phyloP scores from a whole-genome alignment of 2,329 filamentous ascomycete genomes.

The Ustulina deusta region DNA sequence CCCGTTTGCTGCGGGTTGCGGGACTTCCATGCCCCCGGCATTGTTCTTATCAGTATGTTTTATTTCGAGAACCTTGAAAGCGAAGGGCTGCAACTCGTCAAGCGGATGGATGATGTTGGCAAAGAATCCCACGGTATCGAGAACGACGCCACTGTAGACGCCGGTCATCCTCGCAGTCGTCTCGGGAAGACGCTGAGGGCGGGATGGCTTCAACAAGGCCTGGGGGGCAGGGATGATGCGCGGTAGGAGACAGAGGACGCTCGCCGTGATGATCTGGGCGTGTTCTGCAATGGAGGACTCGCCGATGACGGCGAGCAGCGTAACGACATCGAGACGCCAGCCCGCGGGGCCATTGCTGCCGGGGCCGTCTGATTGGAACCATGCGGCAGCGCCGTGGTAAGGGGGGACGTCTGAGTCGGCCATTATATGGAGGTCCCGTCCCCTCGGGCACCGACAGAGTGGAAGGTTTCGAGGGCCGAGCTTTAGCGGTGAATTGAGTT shows the following conservation, averaged over 20 bases:
- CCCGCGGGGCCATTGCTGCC: constrained; percentile 53
- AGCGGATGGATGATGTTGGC: constrained; percentile 70
- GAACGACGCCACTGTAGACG: constrained; percentile 67
- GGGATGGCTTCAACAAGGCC: constrained; percentile 67
- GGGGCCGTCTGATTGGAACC: constrained; percentile 53
- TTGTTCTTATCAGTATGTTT: constrained; percentile 55
- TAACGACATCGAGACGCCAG: constrained; percentile 72
- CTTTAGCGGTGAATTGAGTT: constrained; percentile 38
- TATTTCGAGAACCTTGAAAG: constrained; percentile 63
- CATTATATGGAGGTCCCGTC: constrained; percentile 36
- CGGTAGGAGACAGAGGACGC: constrained; percentile 67
- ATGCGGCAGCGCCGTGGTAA: constrained; percentile 23
- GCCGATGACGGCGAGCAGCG: constrained; percentile 72
- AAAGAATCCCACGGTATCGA: constrained; percentile 70
- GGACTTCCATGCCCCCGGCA: constrained; percentile 43
- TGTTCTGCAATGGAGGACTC: constrained; percentile 70
- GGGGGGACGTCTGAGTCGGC: constrained; percentile 13
- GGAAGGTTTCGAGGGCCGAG: constrained; percentile 35
- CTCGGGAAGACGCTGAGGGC: constrained; percentile 67
- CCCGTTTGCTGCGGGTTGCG: constrained; percentile 27
- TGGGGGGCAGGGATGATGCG: constrained; percentile 73
- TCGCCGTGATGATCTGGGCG: constrained; percentile 69
- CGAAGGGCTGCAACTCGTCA: constrained; percentile 60
- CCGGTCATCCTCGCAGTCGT: constrained; percentile 67
- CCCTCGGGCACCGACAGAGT: constrained; percentile 12